Base-by-base conservation (phyloP, 2,329 filamentous ascomycete genomes). In the Neonectria neomacrospora region DNA sequence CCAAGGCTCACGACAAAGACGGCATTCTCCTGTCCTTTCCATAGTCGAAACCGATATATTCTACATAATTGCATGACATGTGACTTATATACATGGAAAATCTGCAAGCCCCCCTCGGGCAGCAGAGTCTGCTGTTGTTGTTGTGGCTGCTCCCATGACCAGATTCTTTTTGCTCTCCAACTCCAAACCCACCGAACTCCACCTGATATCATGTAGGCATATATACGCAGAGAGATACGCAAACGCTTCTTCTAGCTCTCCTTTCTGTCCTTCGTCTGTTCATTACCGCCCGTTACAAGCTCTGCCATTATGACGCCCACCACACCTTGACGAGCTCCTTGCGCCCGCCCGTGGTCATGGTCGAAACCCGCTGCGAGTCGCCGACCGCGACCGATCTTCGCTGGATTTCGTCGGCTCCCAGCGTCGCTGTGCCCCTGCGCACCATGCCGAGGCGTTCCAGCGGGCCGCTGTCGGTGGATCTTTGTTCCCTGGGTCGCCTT, bases 321-420 rank as follows among this genome's bases (percentile, higher is more conserved):
- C 70, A 72, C 34, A 72, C 70, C 58, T 72, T 73, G 30, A 71
- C 70, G 55, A 71, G 54, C 68, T 72, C 70, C 30, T 67, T 72
- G 0, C 61, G 64, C 11, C 67, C 68, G 26, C 63, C 71, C 60
- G 68, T 61, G 12, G 60, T 72, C 11, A 52, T 55, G n/a, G 56
- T 60, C 23, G 62, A 62, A 3, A 42, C 54, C 16, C 58, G 54
- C 47, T 48, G 28, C 12, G 51, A 22, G 54, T 37, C 23, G 37
- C 58, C 63, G 1, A 72, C 55, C 47, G 65, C 23, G 12, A 72
- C 70, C 3, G 70, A 72, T 51, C 65, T 65, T 12, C 70, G 58
- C 45, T 66, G 67, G 34, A 64, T 47, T 51, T 45, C 45, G 44
- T 66, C 70, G 20, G 56, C 60, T 26, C 63, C 66, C 11, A 73